These are phyloP conservation scores for Leishmania martiniquensis DNA, from an alignment of 208 protist genomes.

Conservation along the genomic window DNA sequence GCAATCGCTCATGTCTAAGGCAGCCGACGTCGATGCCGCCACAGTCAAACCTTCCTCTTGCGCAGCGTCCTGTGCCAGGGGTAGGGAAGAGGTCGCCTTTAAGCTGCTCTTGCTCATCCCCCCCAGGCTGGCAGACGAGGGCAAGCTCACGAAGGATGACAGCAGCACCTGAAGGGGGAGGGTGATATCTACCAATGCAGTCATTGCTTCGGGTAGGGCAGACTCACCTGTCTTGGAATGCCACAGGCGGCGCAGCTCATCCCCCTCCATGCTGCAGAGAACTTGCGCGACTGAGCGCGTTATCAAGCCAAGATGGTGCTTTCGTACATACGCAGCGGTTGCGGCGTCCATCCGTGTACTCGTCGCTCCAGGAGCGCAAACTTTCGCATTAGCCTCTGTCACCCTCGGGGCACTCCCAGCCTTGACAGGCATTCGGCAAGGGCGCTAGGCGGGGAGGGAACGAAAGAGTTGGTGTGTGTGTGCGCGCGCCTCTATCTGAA, in stretches of 20 bases:
- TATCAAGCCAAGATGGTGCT: constrained; percentile 7
- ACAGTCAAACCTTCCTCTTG: neutral
- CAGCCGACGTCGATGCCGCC: neutral
- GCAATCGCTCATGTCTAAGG: neutral
- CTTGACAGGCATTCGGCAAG: neutral
- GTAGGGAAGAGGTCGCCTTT: neutral
- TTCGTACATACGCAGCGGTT: constrained; percentile 18
- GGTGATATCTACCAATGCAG: neutral
- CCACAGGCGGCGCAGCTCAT: neutral
- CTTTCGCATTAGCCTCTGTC: neutral
- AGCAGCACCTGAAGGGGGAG: constrained; percentile 20
- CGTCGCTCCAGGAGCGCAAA: neutral
- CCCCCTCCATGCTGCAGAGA: constrained; percentile 4
- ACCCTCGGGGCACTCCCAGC: neutral
- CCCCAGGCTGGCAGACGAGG: neutral
- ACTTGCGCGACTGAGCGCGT: neutral
- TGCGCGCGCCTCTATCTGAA: neutral
- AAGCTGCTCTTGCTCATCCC: neutral
- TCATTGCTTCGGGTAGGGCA: neutral
- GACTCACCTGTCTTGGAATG: neutral
- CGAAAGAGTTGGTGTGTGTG: neutral
- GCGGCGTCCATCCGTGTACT: neutral
- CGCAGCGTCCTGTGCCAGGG: neutral
- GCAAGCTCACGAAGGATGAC: neutral
- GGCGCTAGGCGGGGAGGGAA: neutral